Evolutionary conservation across 2,329 filamentous ascomycete genomes (phyloP).

Genomic region (Balansia obtecta): DNA sequence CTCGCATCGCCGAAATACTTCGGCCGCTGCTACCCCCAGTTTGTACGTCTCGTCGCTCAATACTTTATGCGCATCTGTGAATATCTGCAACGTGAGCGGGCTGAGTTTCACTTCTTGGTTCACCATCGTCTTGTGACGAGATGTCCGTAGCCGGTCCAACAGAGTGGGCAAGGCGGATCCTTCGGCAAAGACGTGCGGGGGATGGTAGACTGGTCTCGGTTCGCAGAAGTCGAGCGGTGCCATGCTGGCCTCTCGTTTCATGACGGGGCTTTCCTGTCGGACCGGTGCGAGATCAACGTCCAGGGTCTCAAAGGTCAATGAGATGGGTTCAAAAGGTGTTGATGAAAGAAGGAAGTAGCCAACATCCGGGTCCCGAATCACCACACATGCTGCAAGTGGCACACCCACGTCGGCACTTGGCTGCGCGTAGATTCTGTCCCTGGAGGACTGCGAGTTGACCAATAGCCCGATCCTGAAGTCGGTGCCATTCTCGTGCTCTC

Average conservation of each 20-base stretch:
- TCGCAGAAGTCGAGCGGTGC: constrained; percentile 41
- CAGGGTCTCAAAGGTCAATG: constrained; percentile 46
- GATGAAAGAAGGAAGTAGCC: constrained; percentile 51
- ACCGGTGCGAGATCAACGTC: constrained; percentile 36
- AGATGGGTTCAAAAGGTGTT: constrained; percentile 44
- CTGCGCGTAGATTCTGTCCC: constrained; percentile 46
- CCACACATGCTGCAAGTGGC: constrained; percentile 40
- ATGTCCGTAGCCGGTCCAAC: constrained; percentile 44
- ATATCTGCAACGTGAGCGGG: constrained; percentile 55
- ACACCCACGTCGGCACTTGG: constrained; percentile 30
- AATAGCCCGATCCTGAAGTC: constrained; percentile 50
- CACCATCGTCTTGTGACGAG: constrained; percentile 46
- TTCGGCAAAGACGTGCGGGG: constrained; percentile 47
- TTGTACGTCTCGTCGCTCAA: constrained; percentile 57
- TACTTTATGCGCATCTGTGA: constrained; percentile 61
- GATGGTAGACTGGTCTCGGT: constrained; percentile 54
- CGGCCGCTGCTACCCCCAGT: constrained; percentile 56
- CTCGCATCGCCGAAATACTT: constrained; percentile 60
- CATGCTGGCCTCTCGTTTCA: constrained; percentile 29
- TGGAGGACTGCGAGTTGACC: constrained; percentile 43
- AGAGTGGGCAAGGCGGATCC: constrained; percentile 42
- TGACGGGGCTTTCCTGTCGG: constrained; percentile 29
- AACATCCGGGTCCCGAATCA: constrained; percentile 48
- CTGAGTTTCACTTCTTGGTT: constrained; percentile 59
- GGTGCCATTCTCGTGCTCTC: constrained; percentile 42